phyloP scores from a whole-genome alignment of 2,329 filamentous ascomycete genomes.

The Hirsutella thompsonii region DNA sequence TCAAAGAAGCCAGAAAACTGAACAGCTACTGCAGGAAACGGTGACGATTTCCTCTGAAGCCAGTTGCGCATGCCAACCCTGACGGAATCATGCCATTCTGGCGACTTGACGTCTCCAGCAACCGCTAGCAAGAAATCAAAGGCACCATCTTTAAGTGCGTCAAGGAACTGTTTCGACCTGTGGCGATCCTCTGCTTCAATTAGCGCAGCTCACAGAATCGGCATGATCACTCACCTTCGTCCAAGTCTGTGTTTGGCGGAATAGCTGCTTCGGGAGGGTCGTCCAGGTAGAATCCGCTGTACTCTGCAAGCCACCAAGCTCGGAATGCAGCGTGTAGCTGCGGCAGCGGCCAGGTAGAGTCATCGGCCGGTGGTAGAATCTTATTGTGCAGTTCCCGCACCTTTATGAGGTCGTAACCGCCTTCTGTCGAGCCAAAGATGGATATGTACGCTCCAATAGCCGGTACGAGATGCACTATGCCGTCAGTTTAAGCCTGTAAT shows the following conservation, averaged over 20 bases:
- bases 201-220: constrained; percentile 4
- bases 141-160: constrained; percentile 73
- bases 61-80: constrained; percentile 71
- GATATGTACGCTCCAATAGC: constrained; percentile 65
- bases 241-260: constrained; percentile 47
- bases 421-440: constrained; percentile 66
- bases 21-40: constrained; percentile 53
- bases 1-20: constrained; percentile 63
- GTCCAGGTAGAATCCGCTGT: constrained; percentile 80
- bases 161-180: constrained; percentile 60
- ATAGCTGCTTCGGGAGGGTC: constrained; percentile 47
- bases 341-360: constrained; percentile 56
- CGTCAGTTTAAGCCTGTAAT: background rate
- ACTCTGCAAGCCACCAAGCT: constrained; percentile 85
- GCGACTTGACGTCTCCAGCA: constrained; percentile 65
- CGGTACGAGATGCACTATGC: constrained; percentile 65
- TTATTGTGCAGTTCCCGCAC: constrained; percentile 57
- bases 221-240: constrained; percentile 29
- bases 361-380: constrained; percentile 54
- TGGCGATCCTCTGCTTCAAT: constrained; percentile 48
- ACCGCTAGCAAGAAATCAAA: constrained; percentile 86
- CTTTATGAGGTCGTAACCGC: constrained; percentile 51
- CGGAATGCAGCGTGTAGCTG: constrained; percentile 68
- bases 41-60: constrained; percentile 66
- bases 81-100: constrained; percentile 80